Conservation (phyloP, 2,329 filamentous ascomycete genomes). For the Penicillium sp. region DNA sequence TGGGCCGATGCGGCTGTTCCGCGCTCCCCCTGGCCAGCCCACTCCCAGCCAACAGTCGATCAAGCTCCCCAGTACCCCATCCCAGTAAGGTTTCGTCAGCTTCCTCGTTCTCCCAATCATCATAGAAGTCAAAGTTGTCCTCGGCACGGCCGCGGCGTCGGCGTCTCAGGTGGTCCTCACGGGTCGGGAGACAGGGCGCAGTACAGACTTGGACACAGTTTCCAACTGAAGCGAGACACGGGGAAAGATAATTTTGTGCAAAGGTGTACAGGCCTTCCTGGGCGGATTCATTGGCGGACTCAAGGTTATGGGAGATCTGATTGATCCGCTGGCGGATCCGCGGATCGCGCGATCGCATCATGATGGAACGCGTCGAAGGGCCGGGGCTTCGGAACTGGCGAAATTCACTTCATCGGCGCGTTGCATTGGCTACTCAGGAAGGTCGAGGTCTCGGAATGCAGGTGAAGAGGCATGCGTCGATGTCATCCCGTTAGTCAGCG, state of each 20-base stretch:
- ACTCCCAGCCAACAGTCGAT: conserved; percentile 72
- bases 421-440: conserved; percentile 10
- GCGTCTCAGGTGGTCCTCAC: conserved; percentile 71
- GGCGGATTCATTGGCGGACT: conserved; percentile 86
- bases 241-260: conserved; percentile 77
- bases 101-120: conserved; percentile 81
- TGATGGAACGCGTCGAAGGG: conserved; percentile 31
- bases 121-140: conserved; percentile 93
- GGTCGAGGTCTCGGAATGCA: conserved; percentile 9
- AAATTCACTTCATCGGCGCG: conserved; percentile 16
- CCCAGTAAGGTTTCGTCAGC: conserved; percentile 61
- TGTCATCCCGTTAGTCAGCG: conserved; percentile 33
- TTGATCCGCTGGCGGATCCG: conserved; percentile 92
- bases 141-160: conserved; percentile 69
- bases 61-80: conserved; percentile 83
- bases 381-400: not conserved
- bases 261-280: conserved; percentile 88
- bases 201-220: conserved; percentile 68
- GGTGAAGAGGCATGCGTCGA: conserved; percentile 21
- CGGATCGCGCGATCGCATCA: conserved; percentile 69
- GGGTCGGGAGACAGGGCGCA: conserved; percentile 64
- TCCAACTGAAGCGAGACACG: conserved; percentile 69
- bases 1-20: conserved; percentile 68
- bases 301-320: conserved; percentile 85
- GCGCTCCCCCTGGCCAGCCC: conserved; percentile 42